phyloP scores from a whole-genome alignment of 176 grass and related monocot genomes.

The Ensete ventricosum region DNA sequence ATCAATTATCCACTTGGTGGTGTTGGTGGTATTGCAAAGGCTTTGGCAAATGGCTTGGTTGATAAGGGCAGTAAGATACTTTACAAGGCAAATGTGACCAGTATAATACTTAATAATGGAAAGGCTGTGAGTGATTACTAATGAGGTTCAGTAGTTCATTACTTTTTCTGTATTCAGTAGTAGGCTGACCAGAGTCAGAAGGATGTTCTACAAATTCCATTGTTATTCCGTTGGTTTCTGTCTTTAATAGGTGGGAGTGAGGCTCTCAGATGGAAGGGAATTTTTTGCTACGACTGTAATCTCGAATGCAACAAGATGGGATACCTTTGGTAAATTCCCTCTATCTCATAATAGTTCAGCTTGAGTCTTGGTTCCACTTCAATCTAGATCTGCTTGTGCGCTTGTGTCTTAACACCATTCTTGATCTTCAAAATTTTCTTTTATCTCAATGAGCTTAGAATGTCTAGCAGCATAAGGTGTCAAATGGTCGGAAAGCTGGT shows the following conservation, averaged over 20 bases:
- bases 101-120: slow-evolving; percentile 69
- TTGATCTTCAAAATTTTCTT: background rate
- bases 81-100: slow-evolving; percentile 82
- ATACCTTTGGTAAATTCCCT: slow-evolving; percentile 76
- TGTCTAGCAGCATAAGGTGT: too few relatives aligned
- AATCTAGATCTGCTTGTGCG: background rate
- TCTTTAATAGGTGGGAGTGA: slow-evolving; percentile 57
- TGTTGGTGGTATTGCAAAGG: slow-evolving; percentile 68
- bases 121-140: slow-evolving; percentile 75
- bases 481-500: too few relatives aligned
- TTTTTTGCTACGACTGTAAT: slow-evolving; percentile 83
- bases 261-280: slow-evolving; percentile 71
- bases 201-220: background rate
- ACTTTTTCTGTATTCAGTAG: background rate
- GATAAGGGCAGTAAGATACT: slow-evolving; percentile 64
- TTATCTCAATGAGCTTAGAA: too few relatives aligned
- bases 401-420: background rate
- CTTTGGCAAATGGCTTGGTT: slow-evolving; percentile 81
- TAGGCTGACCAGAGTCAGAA: background rate
- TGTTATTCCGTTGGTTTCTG: slow-evolving; percentile 3
- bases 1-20: slow-evolving; percentile 94
- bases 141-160: background rate
- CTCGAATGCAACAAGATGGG: slow-evolving; percentile 99
- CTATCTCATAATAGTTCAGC: background rate
- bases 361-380: background rate